phyloP scores from a whole-genome alignment of 2,329 filamentous ascomycete genomes.

The Cercospora sojina region DNA sequence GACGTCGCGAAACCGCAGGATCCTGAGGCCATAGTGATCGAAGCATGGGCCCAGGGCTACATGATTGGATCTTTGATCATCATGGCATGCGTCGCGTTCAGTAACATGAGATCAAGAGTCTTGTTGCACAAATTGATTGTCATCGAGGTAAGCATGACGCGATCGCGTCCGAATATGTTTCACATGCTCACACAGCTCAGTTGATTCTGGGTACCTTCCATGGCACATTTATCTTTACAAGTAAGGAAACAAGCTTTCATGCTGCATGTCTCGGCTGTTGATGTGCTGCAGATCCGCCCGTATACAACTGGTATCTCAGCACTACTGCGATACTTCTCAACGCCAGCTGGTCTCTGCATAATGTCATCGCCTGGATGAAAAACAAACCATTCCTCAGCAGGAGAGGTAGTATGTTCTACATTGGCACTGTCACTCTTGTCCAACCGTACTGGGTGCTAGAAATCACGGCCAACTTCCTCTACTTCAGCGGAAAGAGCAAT shows the following conservation, averaged over 20 bases:
- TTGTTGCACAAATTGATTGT: conserved; percentile 53
- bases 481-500: conserved; percentile 48
- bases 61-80: conserved; percentile 46
- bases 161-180: not conserved
- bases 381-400: conserved; percentile 55
- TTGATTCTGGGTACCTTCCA: conserved; percentile 48
- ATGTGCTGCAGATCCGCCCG: conserved; percentile 43
- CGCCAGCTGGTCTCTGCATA: conserved; percentile 60
- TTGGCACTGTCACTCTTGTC: conserved; percentile 57
- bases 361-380: conserved; percentile 67
- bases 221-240: conserved; percentile 59
- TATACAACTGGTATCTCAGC: conserved; percentile 62
- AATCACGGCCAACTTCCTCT: conserved; percentile 65
- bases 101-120: conserved; percentile 51
- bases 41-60: conserved; percentile 38
- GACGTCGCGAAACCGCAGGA: conserved; percentile 33
- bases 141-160: conserved; percentile 42
- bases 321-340: conserved; percentile 61
- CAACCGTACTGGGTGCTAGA: conserved; percentile 66
- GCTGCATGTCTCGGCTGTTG: conserved; percentile 4
- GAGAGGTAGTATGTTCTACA: conserved; percentile 55
- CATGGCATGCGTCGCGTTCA: conserved; percentile 50
- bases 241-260: conserved; percentile 18
- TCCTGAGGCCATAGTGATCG: conserved; percentile 29
- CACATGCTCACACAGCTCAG: conserved; percentile 16